Conservation (phyloP, 1,284 basidiomycete species). For the Trametes polyzona region DNA sequence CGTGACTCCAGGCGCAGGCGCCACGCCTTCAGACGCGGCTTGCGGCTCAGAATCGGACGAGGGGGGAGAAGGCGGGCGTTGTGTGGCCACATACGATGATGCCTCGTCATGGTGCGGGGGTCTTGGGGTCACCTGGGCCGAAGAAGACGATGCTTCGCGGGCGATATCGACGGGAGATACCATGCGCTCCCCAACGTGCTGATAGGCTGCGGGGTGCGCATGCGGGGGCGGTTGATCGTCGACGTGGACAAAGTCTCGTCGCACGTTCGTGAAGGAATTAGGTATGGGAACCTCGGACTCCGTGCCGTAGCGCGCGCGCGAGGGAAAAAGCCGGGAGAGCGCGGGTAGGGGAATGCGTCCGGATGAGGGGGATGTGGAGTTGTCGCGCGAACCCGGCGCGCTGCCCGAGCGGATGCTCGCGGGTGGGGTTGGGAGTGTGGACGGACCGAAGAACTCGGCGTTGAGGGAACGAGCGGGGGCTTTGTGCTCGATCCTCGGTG, state of each 20-base stretch:
- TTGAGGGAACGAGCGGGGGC: constrained; percentile 35
- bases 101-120: constrained; percentile 10
- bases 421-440: constrained; percentile 35
- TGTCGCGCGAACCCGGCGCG: constrained; percentile 29
- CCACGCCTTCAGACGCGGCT: constrained; percentile 8
- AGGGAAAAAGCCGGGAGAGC: constrained; percentile 39
- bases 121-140: constrained; percentile 14
- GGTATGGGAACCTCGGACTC: constrained; percentile 24
- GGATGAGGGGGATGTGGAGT: constrained; percentile 32
- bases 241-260: constrained; percentile 28
- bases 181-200: constrained; percentile 15
- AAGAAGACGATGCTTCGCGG: constrained; percentile 13
- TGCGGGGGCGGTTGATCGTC: constrained; percentile 19
- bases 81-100: constrained; percentile 8
- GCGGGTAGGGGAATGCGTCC: constrained; percentile 30
- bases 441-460: constrained; percentile 37
- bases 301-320: constrained; percentile 33
- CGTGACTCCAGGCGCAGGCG: constrained; percentile 26
- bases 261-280: constrained; percentile 23
- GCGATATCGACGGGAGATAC: constrained; percentile 19
- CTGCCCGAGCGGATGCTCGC: constrained; percentile 33
- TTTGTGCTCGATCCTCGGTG: constrained; percentile 25
- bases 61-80: constrained; percentile 15
- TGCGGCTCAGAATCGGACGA: constrained; percentile 21
- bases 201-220: neutral